These are phyloP conservation scores for Gamarada debralockiae DNA, from an alignment of 495 filamentous ascomycete genomes.

Conservation along the genomic window DNA sequence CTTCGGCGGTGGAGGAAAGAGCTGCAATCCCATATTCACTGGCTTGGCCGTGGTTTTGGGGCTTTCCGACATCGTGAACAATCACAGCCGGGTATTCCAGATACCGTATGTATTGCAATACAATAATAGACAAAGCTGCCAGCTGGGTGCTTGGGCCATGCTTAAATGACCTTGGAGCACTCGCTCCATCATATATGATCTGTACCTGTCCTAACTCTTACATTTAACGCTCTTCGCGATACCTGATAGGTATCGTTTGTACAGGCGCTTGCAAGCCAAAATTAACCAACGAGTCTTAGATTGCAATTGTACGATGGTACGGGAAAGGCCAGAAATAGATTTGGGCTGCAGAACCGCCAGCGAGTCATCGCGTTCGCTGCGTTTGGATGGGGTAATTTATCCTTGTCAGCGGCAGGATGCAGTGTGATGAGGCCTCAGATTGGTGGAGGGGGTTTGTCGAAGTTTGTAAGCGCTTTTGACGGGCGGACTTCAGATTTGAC, in stretches of 20 bases:
- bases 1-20: conserved; percentile 50
- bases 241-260: neutral
- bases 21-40: conserved; percentile 41
- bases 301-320: conserved; percentile 11
- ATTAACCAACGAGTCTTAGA: conserved; percentile 3
- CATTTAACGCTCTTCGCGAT: neutral
- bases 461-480: no score
- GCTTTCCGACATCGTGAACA: neutral
- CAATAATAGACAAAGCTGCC: neutral
- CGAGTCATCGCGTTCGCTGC: neutral
- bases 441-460: neutral
- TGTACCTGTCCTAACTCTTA: neutral
- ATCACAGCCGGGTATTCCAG: neutral
- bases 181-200: neutral
- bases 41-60: conserved; percentile 15
- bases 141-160: no score
- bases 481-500: no score
- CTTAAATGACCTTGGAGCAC: neutral
- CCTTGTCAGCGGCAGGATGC: conserved; percentile 9
- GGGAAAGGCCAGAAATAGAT: conserved; percentile 11
- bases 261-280: neutral
- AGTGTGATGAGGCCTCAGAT: conserved; percentile 7
- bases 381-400: neutral
- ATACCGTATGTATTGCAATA: neutral
- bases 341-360: neutral